phyloP scores from a whole-genome alignment of 768 basidiomycete genomes.

The Termitomyces heimii region DNA sequence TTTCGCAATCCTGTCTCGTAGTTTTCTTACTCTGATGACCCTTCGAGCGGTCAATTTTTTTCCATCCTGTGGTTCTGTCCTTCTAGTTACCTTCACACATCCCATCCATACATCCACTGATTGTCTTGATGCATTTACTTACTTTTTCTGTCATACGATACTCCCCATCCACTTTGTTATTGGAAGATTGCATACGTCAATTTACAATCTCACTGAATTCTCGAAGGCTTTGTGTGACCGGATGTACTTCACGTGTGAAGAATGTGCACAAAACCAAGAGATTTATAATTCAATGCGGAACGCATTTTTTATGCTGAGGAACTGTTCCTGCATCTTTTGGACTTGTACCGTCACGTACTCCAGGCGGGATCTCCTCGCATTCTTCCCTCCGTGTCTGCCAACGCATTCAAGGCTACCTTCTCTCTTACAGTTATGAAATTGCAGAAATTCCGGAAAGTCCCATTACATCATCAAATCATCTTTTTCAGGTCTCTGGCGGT shows the following conservation, averaged over 20 bases:
- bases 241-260: neutral
- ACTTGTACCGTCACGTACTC: no score
- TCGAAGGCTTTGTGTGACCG: neutral
- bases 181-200: conserved; percentile 13
- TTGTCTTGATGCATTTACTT: conserved; percentile 12
- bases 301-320: no score
- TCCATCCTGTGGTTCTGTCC: neutral
- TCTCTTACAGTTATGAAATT: no score
- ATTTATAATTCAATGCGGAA: no score
- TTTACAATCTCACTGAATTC: conserved; percentile 4
- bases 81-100: neutral
- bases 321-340: no score
- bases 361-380: no score
- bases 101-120: conserved; percentile 1
- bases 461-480: no score
- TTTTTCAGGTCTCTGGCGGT: no score
- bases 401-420: no score
- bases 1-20: neutral
- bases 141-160: conserved; percentile 8
- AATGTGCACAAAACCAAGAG: neutral
- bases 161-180: conserved; percentile 10
- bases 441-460: no score
- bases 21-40: neutral
- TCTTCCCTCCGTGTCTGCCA: no score
- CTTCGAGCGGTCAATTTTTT: neutral